Conservation (phyloP, 345 rosid species). For the Hibiscus syriacus region DNA sequence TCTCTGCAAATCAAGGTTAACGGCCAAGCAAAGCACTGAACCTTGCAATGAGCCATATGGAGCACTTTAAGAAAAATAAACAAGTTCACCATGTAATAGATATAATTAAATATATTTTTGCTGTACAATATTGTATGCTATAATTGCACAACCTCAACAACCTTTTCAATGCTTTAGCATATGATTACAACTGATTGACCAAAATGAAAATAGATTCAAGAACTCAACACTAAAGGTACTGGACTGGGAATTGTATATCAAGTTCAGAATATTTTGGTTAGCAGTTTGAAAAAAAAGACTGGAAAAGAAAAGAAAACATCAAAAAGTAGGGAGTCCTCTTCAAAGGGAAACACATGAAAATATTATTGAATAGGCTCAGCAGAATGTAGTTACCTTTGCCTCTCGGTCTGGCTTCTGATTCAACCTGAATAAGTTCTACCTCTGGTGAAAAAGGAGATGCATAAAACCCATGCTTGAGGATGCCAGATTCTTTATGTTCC, state of each 20-base stretch:
- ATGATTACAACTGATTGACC: not conserved
- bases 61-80: not conserved
- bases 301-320: too few species aligned
- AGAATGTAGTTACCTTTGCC: constrained; percentile 11
- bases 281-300: too few species aligned
- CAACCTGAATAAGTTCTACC: constrained; percentile 27
- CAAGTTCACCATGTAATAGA: not conserved
- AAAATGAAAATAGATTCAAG: not conserved
- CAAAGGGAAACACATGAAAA: not conserved
- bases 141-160: not conserved
- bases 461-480: constrained; percentile 59
- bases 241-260: not conserved
- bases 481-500: constrained; percentile 82
- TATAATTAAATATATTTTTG: not conserved
- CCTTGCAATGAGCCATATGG: not conserved
- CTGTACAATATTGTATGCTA: not conserved
- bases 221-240: not conserved
- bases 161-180: not conserved
- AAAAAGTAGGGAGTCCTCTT: too few species aligned
- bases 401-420: constrained; percentile 17
- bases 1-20: too few species aligned
- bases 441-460: constrained; percentile 54
- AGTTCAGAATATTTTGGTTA: not conserved
- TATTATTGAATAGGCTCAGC: not conserved
- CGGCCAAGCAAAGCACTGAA: too few species aligned